These are phyloP conservation scores for Capsicum chinense DNA, from an alignment of 257 asterid genomes.

Conservation along the genomic window DNA sequence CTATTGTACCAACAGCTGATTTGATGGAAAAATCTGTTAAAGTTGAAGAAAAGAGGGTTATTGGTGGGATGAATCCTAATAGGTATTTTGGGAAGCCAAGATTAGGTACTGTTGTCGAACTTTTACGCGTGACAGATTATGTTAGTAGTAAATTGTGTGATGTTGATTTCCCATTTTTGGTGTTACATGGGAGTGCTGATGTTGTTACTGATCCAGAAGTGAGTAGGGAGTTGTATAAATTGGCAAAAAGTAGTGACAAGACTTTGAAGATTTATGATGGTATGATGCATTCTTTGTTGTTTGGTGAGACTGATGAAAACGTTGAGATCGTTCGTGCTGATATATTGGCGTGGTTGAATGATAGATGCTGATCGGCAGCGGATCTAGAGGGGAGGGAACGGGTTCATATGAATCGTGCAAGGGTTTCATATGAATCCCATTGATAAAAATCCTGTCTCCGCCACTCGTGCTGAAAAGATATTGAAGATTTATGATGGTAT, in stretches of 20 bases:
- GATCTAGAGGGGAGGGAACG: no score
- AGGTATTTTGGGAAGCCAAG: constrained; percentile 83
- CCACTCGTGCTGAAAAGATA: no score
- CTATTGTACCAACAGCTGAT: constrained; percentile 83
- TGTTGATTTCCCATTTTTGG: constrained; percentile 67
- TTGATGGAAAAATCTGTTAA: constrained; percentile 77
- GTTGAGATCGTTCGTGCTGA: constrained; percentile 66
- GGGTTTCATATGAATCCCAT: no score
- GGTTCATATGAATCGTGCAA: no score
- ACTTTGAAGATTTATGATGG: constrained; percentile 79
- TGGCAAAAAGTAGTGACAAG: constrained; percentile 77
- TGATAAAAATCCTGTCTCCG: no score
- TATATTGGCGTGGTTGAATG: constrained; percentile 69
- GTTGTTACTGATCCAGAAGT: constrained; percentile 89
- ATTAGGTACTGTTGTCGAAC: constrained; percentile 76
- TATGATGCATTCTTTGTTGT: constrained; percentile 91
- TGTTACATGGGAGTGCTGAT: constrained; percentile 81
- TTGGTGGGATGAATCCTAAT: constrained; percentile 66
- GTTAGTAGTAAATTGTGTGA: constrained; percentile 59
- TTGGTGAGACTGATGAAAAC: constrained; percentile 91
- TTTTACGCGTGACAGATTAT: constrained; percentile 73
- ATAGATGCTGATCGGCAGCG: constrained; percentile 37
- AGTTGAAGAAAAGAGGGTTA: constrained; percentile 66
- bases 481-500: no score
- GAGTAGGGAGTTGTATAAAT: constrained; percentile 72